These are phyloP conservation scores for Metarhizium sp. DNA, from an alignment of 2,329 filamentous ascomycete genomes.

Conservation along the genomic window DNA sequence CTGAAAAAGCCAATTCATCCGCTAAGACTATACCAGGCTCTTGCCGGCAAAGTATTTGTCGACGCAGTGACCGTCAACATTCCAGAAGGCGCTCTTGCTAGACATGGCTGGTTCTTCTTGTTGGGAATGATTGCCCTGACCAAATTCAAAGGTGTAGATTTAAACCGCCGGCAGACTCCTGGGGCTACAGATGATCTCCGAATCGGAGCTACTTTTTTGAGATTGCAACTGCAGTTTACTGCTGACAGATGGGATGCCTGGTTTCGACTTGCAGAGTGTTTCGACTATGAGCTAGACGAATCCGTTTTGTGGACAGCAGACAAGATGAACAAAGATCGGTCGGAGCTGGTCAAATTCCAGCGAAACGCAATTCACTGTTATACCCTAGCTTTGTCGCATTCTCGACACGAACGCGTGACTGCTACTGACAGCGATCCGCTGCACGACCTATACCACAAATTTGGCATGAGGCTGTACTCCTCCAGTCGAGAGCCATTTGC, in stretches of 20 bases:
- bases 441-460: constrained; percentile 50
- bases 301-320: constrained; percentile 81
- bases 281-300: constrained; percentile 82
- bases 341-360: constrained; percentile 66
- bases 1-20: constrained; percentile 80
- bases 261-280: constrained; percentile 80
- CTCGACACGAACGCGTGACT: constrained; percentile 33
- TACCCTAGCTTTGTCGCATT: constrained; percentile 49
- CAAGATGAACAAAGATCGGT: constrained; percentile 77
- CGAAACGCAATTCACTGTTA: constrained; percentile 77
- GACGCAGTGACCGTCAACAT: constrained; percentile 61
- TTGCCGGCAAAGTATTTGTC: constrained; percentile 67
- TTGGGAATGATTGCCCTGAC: constrained; percentile 81
- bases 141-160: constrained; percentile 65
- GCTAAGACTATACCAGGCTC: constrained; percentile 66
- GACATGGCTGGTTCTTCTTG: constrained; percentile 85
- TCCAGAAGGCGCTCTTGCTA: constrained; percentile 62
- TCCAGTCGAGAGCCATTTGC: constrained; percentile 53
- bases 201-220: constrained; percentile 69
- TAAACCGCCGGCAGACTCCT: constrained; percentile 65
- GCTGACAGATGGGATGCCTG: constrained; percentile 81
- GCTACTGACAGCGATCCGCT: constrained; percentile 41
- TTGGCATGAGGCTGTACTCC: constrained; percentile 52
- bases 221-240: constrained; percentile 74
- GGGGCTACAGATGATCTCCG: constrained; percentile 77